These are phyloP conservation scores for Extremus antarcticus DNA, from an alignment of 495 filamentous ascomycete genomes.

Conservation along the genomic window DNA sequence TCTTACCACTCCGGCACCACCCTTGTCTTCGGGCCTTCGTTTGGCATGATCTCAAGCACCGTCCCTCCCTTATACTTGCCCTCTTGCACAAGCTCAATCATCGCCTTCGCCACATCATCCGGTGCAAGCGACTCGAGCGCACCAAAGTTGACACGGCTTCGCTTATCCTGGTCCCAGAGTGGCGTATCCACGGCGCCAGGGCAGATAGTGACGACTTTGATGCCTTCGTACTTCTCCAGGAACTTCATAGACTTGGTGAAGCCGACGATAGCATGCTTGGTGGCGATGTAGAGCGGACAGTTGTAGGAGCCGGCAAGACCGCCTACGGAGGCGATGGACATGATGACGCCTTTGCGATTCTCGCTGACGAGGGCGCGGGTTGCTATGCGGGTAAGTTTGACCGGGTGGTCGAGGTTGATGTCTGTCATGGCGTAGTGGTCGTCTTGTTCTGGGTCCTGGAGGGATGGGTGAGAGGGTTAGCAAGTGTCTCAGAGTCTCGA, in stretches of 20 bases:
- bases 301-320: constrained; percentile 18
- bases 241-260: constrained; percentile 25
- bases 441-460: constrained; percentile 14
- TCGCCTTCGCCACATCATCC: constrained; percentile 13
- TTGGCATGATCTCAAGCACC: background rate
- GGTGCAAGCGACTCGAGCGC: constrained; percentile 10
- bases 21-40: background rate
- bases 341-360: constrained; percentile 25
- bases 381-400: constrained; percentile 29
- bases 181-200: constrained; percentile 16
- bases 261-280: constrained; percentile 28
- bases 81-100: constrained; percentile 21
- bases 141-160: constrained; percentile 11
- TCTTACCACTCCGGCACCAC: background rate
- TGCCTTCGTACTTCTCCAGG: constrained; percentile 21
- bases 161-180: constrained; percentile 4
- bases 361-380: constrained; percentile 23
- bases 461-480: background rate
- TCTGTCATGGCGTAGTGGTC: constrained; percentile 22
- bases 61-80: constrained; percentile 16
- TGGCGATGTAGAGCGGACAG: constrained; percentile 26
- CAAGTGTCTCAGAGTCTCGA: background rate
- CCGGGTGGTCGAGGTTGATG: constrained; percentile 26
- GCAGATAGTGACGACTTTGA: constrained; percentile 23
- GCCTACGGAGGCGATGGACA: constrained; percentile 21